Evolutionary conservation across 495 filamentous ascomycete genomes (phyloP).

Genomic region (Friedmanniomyces endolithicus): DNA sequence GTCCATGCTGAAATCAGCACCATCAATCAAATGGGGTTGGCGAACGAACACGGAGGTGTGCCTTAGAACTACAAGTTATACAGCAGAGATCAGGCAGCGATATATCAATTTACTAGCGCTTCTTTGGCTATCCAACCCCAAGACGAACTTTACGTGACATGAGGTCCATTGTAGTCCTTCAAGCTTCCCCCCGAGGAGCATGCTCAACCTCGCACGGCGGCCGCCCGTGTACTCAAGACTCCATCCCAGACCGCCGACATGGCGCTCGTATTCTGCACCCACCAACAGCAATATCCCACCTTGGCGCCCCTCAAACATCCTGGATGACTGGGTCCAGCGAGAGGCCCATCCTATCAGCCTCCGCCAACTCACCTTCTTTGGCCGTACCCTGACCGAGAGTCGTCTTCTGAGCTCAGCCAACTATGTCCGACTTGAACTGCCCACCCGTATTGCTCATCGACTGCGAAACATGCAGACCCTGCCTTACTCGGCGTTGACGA

Average conservation of each 20-base stretch:
- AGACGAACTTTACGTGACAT: too few relatives aligned
- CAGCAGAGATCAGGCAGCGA: too few relatives aligned
- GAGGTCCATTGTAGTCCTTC: too few relatives aligned
- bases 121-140: too few relatives aligned
- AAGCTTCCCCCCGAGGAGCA: background rate
- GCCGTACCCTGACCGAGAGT: conserved; percentile 75
- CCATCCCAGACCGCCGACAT: background rate
- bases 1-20: too few relatives aligned
- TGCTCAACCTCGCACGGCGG: background rate
- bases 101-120: too few relatives aligned
- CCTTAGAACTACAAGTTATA: too few relatives aligned
- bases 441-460: conserved; percentile 72
- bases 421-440: conserved; percentile 90
- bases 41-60: too few relatives aligned
- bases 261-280: background rate
- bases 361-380: conserved; percentile 88
- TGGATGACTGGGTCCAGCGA: conserved; percentile 86
- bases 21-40: too few relatives aligned
- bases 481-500: conserved; percentile 93
- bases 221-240: background rate
- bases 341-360: conserved; percentile 79
- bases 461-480: conserved; percentile 95
- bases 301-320: conserved; percentile 69
- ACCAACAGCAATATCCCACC: conserved; percentile 24
- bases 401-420: conserved; percentile 89